A percentile compares a stretch with the other conserved stretches of the same genome.
Conservation (phyloP, 257 asterid species). For the Perilla frutescens region DNA sequence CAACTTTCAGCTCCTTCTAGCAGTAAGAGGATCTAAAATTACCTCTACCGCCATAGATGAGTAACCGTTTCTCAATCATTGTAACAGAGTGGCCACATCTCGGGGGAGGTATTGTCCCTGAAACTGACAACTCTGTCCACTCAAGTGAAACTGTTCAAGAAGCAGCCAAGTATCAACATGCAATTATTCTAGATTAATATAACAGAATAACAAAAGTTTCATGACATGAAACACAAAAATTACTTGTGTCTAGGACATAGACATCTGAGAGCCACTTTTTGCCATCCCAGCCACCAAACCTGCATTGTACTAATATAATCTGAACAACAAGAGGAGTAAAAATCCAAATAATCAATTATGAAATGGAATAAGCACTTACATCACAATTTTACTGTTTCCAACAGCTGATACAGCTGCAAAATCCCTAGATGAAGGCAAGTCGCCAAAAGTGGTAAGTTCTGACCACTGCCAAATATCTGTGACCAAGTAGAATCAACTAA, state of each 20-base stretch:
- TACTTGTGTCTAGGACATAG: conserved; percentile 88
- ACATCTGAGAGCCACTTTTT: conserved; percentile 98
- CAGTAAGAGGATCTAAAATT: conserved; percentile 33
- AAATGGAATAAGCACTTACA: conserved; percentile 48
- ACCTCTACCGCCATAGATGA: conserved; percentile 99
- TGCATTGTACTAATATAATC: conserved; percentile 42
- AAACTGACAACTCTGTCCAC: conserved; percentile 87
- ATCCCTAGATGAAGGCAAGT: conserved; percentile 95
- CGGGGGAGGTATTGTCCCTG: conserved; percentile 89
- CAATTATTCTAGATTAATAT: conserved; percentile 10
- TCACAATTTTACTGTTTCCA: conserved; percentile 91
- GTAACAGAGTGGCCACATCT: conserved; percentile 99
- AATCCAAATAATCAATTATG: conserved; percentile 31
- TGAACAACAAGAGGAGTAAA: conserved; percentile 31
- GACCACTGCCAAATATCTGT: conserved; percentile 99
- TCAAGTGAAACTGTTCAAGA: conserved; percentile 86
- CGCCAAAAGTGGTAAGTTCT: conserved; percentile 96
- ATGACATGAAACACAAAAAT: conserved; percentile 21
- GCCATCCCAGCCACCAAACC: conserved; percentile 99
- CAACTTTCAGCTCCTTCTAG: conserved; percentile 6
- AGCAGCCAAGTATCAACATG: conserved; percentile 28
- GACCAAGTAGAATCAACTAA: conserved; percentile 32
- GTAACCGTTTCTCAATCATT: conserved; percentile 95
- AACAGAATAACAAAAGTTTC: background rate
- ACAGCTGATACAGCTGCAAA: conserved; percentile 95